Evolutionary conservation across 1,284 basidiomycete species (phyloP), one percentile per base, ranked within the genome.

Genomic region (Bondarzewia mesenterica): DNA sequence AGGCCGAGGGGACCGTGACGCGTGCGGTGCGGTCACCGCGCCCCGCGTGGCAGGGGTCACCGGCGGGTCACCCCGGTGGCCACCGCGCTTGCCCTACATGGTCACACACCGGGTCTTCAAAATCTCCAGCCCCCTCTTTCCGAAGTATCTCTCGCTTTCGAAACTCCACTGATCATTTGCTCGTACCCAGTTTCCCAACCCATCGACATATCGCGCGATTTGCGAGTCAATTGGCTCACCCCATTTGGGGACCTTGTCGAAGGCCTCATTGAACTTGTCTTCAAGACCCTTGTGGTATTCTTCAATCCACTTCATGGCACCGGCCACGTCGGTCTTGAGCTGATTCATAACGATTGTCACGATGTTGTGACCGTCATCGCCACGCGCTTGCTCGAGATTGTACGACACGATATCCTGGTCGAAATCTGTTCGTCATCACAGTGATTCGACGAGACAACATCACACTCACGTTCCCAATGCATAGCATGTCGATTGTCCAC

Each of bases 281-380:
- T 54, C 59, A 6, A 67, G 54, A n/a, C 53, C 49, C 32, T 49
- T 47, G 37, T 58, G 53, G 27, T 52, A 52, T 1, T 57, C 46
- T 25, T 53, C 58, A 47, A 62, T 52, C 58, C 63, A 70, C n/a
- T 65, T 51, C 54, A 72, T 63, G 0, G 70, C 67, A 4, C 52
- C 63, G 27, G 66, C 56, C 2, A 70, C 44, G 47, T 60, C 57
- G 4, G 60, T 51, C 7, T 63, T 51, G 40, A 59, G 45, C 29
- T 70, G 54, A 40, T 65, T 61, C 72, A 74, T 74, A 16, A 69
- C 63, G 16, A 73, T 61, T 4, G 68, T 68, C 25, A 75, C 61
- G 14, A 74, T 59, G 48, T 75, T 77, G 58, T 76, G 66, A 1
- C 54, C 56, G 51, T 68, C 68, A 50, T 74, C 70, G 2, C 70